Conservation (phyloP, 192 early-diverging fungal genomes). For the Ambispora gerdemannii region DNA sequence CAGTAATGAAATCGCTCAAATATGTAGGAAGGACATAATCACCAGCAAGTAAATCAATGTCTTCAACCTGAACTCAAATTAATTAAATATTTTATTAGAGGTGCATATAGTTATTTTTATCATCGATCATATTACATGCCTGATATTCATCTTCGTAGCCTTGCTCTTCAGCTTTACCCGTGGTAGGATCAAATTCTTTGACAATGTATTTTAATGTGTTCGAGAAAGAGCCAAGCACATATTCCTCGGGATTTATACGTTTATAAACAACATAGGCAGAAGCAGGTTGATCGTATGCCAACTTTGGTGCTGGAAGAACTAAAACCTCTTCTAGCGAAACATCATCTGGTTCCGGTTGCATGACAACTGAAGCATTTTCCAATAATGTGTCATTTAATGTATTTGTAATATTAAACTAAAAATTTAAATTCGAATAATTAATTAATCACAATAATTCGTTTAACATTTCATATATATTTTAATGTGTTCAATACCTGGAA, state of each 20-base stretch:
- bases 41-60: constrained; percentile 73
- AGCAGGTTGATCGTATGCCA: constrained; percentile 74
- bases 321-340: constrained; percentile 59
- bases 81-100: background rate
- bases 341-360: constrained; percentile 69
- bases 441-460: background rate
- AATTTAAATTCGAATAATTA: background rate
- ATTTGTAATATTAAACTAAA: constrained; percentile 86
- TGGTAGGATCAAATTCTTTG: constrained; percentile 94
- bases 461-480: background rate
- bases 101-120: background rate
- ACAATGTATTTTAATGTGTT: constrained; percentile 86
- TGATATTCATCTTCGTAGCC: constrained; percentile 95
- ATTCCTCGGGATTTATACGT: constrained; percentile 56
- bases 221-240: constrained; percentile 68
- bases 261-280: constrained; percentile 85
- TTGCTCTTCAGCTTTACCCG: constrained; percentile 87
- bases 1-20: constrained; percentile 69
- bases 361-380: constrained; percentile 84
- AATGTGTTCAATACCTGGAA: constrained; percentile 71
- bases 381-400: constrained; percentile 90
- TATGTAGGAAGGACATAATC: constrained; percentile 92
- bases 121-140: constrained; percentile 34
- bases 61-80: constrained; percentile 67
- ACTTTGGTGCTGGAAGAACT: constrained; percentile 68